Percentiles rank a stretch among this genome's conserved stretches.
Conservation (phyloP, 2,329 filamentous ascomycete species). For the Volutella citrinella region DNA sequence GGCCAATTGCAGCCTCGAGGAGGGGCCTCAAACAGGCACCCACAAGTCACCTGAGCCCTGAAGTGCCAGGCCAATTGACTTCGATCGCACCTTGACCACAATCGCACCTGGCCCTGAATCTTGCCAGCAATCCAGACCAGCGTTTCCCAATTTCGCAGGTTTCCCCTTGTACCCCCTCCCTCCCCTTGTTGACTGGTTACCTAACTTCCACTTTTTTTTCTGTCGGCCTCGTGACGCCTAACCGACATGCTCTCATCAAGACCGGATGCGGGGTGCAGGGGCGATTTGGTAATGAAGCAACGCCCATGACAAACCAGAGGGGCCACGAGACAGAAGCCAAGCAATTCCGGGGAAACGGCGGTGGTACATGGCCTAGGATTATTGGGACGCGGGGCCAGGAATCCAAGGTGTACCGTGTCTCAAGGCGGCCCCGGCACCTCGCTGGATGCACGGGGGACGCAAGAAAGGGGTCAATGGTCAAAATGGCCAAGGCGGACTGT, state of each 20-base stretch:
- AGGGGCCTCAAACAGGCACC: too few species aligned
- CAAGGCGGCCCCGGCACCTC: slow-evolving; percentile 10
- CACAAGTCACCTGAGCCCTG: too few species aligned
- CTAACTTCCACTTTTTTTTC: too few species aligned
- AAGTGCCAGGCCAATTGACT: too few species aligned
- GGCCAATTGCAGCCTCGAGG: too few species aligned
- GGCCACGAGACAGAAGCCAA: slow-evolving; percentile 21
- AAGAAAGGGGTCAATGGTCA: too few species aligned
- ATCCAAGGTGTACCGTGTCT: slow-evolving; percentile 10
- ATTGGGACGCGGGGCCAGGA: slow-evolving; percentile 10
- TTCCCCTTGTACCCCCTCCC: slow-evolving; percentile 12
- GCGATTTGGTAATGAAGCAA: slow-evolving; percentile 24
- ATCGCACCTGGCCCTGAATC: too few species aligned
- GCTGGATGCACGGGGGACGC: too few species aligned
- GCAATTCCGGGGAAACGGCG: slow-evolving; percentile 8
- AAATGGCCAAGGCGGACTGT: slow-evolving; percentile 13
- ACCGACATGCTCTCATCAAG: slow-evolving; percentile 18
- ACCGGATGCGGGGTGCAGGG: slow-evolving; percentile 27
- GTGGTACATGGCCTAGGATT: too few species aligned
- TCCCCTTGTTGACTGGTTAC: slow-evolving; percentile 2
- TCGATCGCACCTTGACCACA: too few species aligned
- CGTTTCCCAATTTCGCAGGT: too few species aligned
- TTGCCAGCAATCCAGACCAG: too few species aligned
- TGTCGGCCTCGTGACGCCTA: slow-evolving; percentile 25
- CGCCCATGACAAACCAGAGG: slow-evolving; percentile 25